Base-by-base conservation (phyloP, 257 asterid genomes). In the Cordia subcordata region DNA sequence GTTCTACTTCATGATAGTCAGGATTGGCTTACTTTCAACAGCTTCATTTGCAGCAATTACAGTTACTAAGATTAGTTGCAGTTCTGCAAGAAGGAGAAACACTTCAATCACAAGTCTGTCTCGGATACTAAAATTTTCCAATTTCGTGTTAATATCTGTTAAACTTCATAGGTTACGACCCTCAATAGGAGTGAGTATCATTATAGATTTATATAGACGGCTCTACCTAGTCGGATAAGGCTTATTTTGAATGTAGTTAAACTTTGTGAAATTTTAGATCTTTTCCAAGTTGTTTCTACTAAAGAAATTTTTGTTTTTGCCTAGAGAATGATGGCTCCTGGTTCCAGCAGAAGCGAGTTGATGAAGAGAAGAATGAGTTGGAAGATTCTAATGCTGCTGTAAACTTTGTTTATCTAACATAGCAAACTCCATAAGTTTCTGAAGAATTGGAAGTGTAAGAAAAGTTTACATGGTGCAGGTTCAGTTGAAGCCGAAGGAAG, bases 1-100 rank as follows among this genome's bases (percentile, higher is more conserved):
- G 27, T 42, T 42, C n/a, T 17, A 15, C 21, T 58, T 53, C 49
- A 66, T 66, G 71, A 58, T 66, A 66, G 0, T 58, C 60, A 66
- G 55, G 49, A 55, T 55, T 38, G 54, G 72, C 14, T 17, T 67
- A 44, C 33, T 59, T 42, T 5, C 59, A 9, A 53, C 52, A 52
- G 66, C 57, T 21, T 0, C 58, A 53, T 55, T 67, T 52, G 51
- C 72, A 44, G 61, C 57, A 13, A 42, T 64, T 10, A 55, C 27
- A 52, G 49, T 59, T 59, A 20, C 22, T 16, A 65, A 66, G 42
- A 39, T 16, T 40, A 66, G 51, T 32, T 10, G 16, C 55, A 58
- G 1, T 10, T 52, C 42, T 27, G 33, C 61, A 40, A 51, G 66
- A 52, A 67, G 52, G 47, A 54, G 46, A 44, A 59, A 40, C 6